Evolutionary conservation across 345 rosid genomes (phyloP).

Genomic region (Populus ilicifolia): DNA sequence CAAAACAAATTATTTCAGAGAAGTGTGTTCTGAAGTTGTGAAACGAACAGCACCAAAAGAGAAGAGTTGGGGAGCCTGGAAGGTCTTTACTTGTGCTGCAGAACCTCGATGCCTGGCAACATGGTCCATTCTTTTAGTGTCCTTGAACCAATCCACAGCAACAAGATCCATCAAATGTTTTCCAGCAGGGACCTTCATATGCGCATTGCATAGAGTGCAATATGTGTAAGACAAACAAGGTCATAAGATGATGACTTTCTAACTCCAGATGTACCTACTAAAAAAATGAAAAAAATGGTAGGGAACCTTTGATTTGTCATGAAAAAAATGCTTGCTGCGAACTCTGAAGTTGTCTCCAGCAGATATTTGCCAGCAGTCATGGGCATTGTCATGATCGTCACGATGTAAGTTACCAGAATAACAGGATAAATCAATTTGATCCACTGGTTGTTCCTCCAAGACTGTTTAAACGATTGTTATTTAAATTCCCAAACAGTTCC

Average conservation of each 20-base stretch:
- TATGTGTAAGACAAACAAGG: neutral
- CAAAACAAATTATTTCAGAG: too few species aligned
- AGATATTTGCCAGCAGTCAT: conserved; percentile 84
- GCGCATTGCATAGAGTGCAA: conserved; percentile 9
- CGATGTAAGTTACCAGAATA: conserved; percentile 75
- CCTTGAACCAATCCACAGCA: conserved; percentile 99
- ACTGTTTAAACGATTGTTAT: conserved; percentile 26
- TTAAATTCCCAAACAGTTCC: neutral
- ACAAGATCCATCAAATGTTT: conserved; percentile 96
- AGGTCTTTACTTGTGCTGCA: conserved; percentile 71
- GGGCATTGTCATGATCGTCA: conserved; percentile 81
- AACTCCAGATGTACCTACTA: neutral
- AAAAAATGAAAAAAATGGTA: conserved; percentile 15
- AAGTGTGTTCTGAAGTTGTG: too few species aligned
- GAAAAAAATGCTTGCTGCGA: conserved; percentile 85
- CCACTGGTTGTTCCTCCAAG: conserved; percentile 52
- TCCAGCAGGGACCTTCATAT: conserved; percentile 79
- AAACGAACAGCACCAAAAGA: neutral
- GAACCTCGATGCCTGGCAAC: conserved; percentile 89
- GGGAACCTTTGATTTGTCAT: conserved; percentile 75
- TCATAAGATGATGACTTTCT: neutral
- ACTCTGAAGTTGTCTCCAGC: conserved; percentile 88
- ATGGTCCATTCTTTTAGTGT: conserved; percentile 91
- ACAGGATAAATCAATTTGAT: conserved; percentile 73
- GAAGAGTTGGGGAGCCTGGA: neutral